Conservation (phyloP, 176 grass and related monocot species). For the Saccharum spontaneum region DNA sequence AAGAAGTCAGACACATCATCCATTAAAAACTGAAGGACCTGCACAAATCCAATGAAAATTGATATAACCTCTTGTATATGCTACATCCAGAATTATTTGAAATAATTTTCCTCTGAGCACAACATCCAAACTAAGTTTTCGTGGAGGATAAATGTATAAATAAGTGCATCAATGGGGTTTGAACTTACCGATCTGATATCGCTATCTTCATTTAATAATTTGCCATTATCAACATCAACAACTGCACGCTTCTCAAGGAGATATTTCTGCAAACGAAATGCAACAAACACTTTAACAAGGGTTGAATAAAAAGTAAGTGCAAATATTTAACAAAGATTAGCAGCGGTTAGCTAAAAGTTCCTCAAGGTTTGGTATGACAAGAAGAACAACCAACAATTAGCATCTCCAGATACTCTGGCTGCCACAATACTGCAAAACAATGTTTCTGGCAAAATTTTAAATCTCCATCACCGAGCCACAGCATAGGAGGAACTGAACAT, state of each 20-base stretch:
- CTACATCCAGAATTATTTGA: constrained; percentile 32
- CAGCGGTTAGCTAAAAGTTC: not conserved
- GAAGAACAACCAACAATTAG: not conserved
- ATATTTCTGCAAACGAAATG: constrained; percentile 66
- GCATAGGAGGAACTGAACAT: not conserved
- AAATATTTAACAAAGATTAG: constrained; percentile 29
- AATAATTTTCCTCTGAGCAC: not conserved
- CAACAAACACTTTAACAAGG: not conserved
- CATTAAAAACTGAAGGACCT: constrained; percentile 96
- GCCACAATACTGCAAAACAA: not conserved
- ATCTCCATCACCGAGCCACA: not conserved
- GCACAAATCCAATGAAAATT: constrained; percentile 31
- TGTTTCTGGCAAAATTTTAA: not conserved
- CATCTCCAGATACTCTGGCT: not conserved
- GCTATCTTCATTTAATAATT: constrained; percentile 94
- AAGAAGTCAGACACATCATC: constrained; percentile 96
- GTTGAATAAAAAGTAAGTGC: not conserved
- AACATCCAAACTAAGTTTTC: constrained; percentile 14
- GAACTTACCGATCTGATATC: constrained; percentile 88
- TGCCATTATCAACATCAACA: constrained; percentile 73
- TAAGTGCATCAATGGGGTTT: constrained; percentile 9
- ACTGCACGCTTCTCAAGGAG: constrained; percentile 86
- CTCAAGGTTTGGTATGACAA: constrained; percentile 19
- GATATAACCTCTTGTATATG: constrained; percentile 20
- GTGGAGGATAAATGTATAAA: constrained; percentile 1